Evolutionary conservation across 345 rosid genomes (phyloP).

Genomic region (Trapa bicornis): DNA sequence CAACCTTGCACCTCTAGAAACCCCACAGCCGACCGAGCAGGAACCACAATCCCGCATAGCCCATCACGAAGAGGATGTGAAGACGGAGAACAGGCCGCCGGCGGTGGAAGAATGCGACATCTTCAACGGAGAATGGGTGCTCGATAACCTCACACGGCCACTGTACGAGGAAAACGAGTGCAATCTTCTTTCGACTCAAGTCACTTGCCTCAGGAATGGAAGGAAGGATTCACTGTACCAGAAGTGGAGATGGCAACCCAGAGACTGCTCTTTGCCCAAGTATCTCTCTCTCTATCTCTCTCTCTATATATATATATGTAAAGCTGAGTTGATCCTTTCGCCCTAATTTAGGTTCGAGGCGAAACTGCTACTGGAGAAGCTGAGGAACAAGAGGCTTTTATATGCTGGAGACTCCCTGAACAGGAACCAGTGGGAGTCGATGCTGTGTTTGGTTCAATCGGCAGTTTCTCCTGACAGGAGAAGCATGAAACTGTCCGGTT

Average conservation of each 20-base stretch:
- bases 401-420: constrained; percentile 75
- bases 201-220: constrained; percentile 85
- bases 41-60: background rate
- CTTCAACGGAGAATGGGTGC: constrained; percentile 75
- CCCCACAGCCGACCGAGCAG: background rate
- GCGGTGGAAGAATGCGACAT: constrained; percentile 37
- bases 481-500: constrained; percentile 44
- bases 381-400: constrained; percentile 15
- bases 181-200: constrained; percentile 68
- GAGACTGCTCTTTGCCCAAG: constrained; percentile 76
- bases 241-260: constrained; percentile 97
- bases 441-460: constrained; percentile 91
- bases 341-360: constrained; percentile 47
- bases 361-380: constrained; percentile 54
- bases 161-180: constrained; percentile 76
- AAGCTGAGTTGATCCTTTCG: background rate
- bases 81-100: background rate
- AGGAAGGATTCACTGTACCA: constrained; percentile 73
- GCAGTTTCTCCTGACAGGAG: constrained; percentile 50
- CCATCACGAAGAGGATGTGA: background rate
- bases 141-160: constrained; percentile 51
- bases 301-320: too few relatives aligned
- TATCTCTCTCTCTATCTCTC: constrained; percentile 8
- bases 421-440: constrained; percentile 97
- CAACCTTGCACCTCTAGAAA: background rate